Evolutionary conservation across 257 asterid species (phyloP).

Genomic region (Paulownia fortunei): DNA sequence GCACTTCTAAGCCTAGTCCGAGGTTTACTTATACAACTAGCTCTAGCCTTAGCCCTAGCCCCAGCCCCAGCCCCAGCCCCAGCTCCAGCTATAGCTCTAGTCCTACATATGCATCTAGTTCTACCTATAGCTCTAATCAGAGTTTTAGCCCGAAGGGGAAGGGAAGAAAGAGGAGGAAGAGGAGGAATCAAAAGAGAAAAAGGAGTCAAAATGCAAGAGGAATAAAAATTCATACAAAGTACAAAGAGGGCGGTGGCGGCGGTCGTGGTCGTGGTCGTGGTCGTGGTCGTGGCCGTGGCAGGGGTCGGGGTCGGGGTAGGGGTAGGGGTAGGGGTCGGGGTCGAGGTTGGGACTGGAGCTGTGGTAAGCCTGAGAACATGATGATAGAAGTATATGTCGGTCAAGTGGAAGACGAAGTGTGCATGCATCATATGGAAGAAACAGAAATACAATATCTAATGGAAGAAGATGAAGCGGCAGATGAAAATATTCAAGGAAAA

Average conservation of each 20-base stretch:
- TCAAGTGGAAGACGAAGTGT: slow-evolving; percentile 7
- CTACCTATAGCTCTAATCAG: slow-evolving; percentile 37
- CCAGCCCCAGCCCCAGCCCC: slow-evolving; percentile 1
- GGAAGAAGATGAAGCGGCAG: slow-evolving; percentile 20
- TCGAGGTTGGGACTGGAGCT: background rate
- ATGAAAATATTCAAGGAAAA: slow-evolving; percentile 5
- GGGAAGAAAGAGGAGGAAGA: slow-evolving; percentile 9
- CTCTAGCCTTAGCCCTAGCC: slow-evolving; percentile 13
- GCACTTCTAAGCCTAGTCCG: slow-evolving; percentile 4
- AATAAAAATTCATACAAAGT: background rate
- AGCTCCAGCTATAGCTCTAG: slow-evolving; percentile 17
- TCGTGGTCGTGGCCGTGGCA: background rate
- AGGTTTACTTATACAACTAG: background rate
- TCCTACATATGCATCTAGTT: slow-evolving; percentile 32
- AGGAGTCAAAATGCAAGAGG: slow-evolving; percentile 14
- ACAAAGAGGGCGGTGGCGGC: background rate
- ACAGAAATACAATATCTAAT: background rate
- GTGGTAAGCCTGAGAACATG: background rate
- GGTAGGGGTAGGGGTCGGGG: background rate
- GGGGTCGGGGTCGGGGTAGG: slow-evolving; percentile 12
- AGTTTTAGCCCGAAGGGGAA: slow-evolving; percentile 18
- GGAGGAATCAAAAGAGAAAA: slow-evolving; percentile 7
- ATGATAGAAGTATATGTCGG: background rate
- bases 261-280: slow-evolving; percentile 11
- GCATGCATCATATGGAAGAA: background rate